phyloP scores from a whole-genome alignment of 208 protist species.

The Acanthamoeba royreba region DNA sequence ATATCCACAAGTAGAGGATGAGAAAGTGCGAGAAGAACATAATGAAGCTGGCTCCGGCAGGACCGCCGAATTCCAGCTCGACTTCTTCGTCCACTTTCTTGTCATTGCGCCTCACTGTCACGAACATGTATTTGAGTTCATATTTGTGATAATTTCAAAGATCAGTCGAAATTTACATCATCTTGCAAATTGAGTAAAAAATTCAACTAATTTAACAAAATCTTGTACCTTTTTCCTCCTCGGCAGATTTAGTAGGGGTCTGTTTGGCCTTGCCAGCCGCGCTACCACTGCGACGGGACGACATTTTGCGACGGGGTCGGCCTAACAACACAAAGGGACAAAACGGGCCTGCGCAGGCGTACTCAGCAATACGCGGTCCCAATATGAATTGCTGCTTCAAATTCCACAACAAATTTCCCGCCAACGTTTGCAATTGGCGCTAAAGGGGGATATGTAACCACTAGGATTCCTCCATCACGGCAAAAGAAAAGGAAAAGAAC shows the following conservation, averaged over 20 bases:
- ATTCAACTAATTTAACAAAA: too few relatives aligned
- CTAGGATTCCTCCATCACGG: too few relatives aligned
- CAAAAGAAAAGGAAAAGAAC: too few relatives aligned
- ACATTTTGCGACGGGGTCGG: background rate
- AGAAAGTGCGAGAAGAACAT: constrained; percentile 86
- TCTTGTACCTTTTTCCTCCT: too few relatives aligned
- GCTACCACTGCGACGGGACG: background rate
- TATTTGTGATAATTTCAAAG: too few relatives aligned
- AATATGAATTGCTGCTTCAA: too few relatives aligned
- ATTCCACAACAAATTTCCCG: too few relatives aligned
- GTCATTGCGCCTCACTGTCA: background rate
- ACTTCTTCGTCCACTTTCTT: background rate
- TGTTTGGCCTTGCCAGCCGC: background rate
- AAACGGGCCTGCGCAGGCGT: too few relatives aligned
- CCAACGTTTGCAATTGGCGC: too few relatives aligned
- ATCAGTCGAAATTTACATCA: background rate
- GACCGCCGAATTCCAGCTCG: constrained; percentile 83
- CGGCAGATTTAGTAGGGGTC: background rate
- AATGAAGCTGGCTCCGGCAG: constrained; percentile 75
- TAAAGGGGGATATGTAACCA: too few relatives aligned
- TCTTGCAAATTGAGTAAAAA: background rate
- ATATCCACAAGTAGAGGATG: constrained; percentile 89
- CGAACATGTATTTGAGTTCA: background rate
- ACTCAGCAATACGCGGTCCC: too few relatives aligned
- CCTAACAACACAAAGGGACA: background rate